Base-by-base conservation (phyloP, 306 rosid species). In the Mimosa bimucronata region DNA sequence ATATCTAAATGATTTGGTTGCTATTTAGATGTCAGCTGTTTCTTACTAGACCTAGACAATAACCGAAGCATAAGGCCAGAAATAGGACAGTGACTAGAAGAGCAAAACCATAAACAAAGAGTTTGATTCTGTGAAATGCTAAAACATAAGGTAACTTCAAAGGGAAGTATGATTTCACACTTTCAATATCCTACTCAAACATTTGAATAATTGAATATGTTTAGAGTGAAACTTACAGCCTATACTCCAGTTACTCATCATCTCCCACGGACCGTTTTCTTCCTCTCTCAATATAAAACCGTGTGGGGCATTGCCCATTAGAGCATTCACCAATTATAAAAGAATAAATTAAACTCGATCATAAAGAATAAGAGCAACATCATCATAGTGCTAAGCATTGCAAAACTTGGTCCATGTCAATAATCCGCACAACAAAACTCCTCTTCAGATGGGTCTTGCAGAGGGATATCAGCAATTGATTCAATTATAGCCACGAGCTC, bases 401-500 rank as follows among this genome's bases (percentile, higher is more conserved):
- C 96, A 93, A 86, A 89, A 91, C 85, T 93, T 93, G 80, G 90
- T 91, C 98, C 99, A 93, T 57, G 83, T 88, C 88, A 95, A 84
- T n/a, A n/a, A 82, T 92, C 91, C 62, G 90, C 85, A 74, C 97
- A 81, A 72, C 89, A 89, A 64, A 95, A 93, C 41, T 95, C 98
- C 60, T 92, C 97, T 81, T 73, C 91, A 2, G 84, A 74, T n/a
- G 98, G 99, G 79, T 95, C 96, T 90, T 95, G 99, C 76, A 93
- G 67, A 28, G 90, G 90, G 88, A 95, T 81, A 80, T 82, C 84
- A 31, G 60, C 79, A 81, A 90, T 71, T 45, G 94, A 90, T 85
- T 91, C 96, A 75, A 91, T 87, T 64, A 90, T 82, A 75, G 75
- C 90, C 99, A 95, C 89, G 31, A 25, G 52, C 66, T 21, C 40